Base-by-base conservation (phyloP, 169 alveolate species). In the Plasmodium gonderi region DNA sequence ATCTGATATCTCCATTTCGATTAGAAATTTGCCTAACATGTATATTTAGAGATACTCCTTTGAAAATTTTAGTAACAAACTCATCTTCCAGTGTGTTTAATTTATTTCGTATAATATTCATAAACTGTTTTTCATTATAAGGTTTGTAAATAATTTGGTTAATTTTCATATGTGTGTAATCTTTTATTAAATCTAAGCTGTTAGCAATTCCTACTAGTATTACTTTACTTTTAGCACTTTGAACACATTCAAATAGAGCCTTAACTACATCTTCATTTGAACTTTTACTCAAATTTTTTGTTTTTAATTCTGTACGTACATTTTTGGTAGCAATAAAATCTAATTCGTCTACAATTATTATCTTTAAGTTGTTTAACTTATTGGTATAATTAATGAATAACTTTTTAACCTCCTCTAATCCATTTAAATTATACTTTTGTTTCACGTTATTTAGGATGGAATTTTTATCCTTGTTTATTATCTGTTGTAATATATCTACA, bases 11-110 rank as follows among this genome's bases (percentile, higher is more conserved):
- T 14, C 92, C 92, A 9, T 83, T 83, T 33, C 82, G 69, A 60
- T 83, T 83, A 17, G 92, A 83, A 31, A 83, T 83, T 83, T 83
- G 92, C n/a, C 92, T 49, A 83, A 83, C 78, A 76, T 83, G 92
- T 72, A 83, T 51, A 49, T 83, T 83, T 72, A 83, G 77, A 23
- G 92, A 83, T 6, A 83, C 92, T 36, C 92, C 92, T 69, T 83
- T 83, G 60, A 83, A 83, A 49, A 83, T 29, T 33, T 83, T 83
- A 44, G 54, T 83, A 26, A 83, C 82, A 17, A 83, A 74, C 42
- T 83, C 92, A 17, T 83, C 78, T 60, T 83, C 92, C 31, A 83
- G 17, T 1, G 92, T 33, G 60, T 83, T 74, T 72, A 83, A 72
- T 54, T 83, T 83, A 74, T 69, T 83, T 74, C 60, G 33, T 11